These are phyloP conservation scores for Lathyrus aphaca DNA, from an alignment of 306 rosid genomes.

Conservation along the genomic window DNA sequence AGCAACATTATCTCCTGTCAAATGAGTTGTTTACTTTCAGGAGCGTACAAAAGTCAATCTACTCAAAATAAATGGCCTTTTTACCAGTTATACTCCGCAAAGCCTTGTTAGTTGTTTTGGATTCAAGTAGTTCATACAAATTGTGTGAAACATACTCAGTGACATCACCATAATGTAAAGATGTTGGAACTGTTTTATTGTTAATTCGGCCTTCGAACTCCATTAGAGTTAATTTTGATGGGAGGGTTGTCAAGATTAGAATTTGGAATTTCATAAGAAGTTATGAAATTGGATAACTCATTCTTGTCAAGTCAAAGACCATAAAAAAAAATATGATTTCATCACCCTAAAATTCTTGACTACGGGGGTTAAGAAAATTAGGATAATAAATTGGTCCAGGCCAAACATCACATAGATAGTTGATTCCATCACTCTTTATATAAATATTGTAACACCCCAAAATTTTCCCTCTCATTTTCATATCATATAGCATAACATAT, in stretches of 20 bases:
- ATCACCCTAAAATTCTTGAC: slow-evolving; percentile 57
- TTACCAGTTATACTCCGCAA: slow-evolving; percentile 59
- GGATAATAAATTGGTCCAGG: slow-evolving; percentile 82
- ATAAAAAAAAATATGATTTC: slow-evolving; percentile 79
- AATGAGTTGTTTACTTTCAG: slow-evolving; percentile 85
- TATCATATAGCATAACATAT: too few species aligned
- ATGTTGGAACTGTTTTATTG: slow-evolving; percentile 56
- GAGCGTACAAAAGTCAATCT: slow-evolving; percentile 91
- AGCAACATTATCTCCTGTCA: slow-evolving; percentile 94
- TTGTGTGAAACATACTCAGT: slow-evolving; percentile 82
- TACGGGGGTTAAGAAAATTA: slow-evolving; percentile 70
- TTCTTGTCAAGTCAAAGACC: slow-evolving; percentile 96
- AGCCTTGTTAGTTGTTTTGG: slow-evolving; percentile 68
- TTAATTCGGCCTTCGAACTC: slow-evolving; percentile 50
- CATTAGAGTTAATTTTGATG: slow-evolving; percentile 61
- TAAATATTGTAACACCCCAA: too few species aligned
- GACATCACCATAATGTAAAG: slow-evolving; percentile 64
- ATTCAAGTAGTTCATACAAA: slow-evolving; percentile 69
- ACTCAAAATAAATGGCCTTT: slow-evolving; percentile 82
- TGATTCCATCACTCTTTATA: slow-evolving; percentile 63
- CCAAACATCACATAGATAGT: slow-evolving; percentile 82
- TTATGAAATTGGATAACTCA: slow-evolving; percentile 69
- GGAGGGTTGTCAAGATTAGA: slow-evolving; percentile 83
- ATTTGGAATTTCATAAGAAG: slow-evolving; percentile 51
- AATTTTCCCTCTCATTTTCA: too few species aligned